Percentiles rank a stretch among this genome's conserved stretches.
These are phyloP conservation scores for Penicillium sp. DNA, from an alignment of 2,329 filamentous ascomycete genomes.

Conservation along the genomic window DNA sequence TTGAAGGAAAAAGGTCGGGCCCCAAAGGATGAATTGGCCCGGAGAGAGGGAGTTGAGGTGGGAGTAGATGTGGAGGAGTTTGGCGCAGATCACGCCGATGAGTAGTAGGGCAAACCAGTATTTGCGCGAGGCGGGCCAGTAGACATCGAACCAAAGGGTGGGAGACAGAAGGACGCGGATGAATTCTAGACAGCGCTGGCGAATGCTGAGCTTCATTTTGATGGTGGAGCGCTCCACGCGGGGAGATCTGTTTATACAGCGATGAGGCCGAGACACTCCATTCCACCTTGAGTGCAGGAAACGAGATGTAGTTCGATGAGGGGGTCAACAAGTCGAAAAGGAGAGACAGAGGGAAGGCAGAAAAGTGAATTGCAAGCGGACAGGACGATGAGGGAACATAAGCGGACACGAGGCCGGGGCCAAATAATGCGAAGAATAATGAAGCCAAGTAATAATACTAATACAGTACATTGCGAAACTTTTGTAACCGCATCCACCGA, in stretches of 20 bases:
- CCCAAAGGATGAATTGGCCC: slow-evolving; percentile 27
- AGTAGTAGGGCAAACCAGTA: slow-evolving; percentile 31
- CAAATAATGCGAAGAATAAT: not conserved
- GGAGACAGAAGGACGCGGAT: slow-evolving; percentile 20
- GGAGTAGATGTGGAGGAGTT: slow-evolving; percentile 32
- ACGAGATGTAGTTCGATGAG: not conserved
- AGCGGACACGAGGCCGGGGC: not conserved
- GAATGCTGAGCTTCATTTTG: slow-evolving; percentile 15
- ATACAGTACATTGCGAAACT: too few species aligned
- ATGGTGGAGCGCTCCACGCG: slow-evolving; percentile 2
- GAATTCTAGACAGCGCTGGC: slow-evolving; percentile 9
- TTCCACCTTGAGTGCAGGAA: not conserved
- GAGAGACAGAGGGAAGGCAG: not conserved
- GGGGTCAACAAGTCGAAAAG: not conserved
- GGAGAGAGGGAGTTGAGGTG: slow-evolving; percentile 28
- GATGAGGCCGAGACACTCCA: not conserved
- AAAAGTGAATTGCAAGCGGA: not conserved
- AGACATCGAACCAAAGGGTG: slow-evolving; percentile 22
- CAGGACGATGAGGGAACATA: not conserved
- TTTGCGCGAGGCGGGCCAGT: slow-evolving; percentile 24
- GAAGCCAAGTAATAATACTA: not conserved
- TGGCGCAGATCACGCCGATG: slow-evolving; percentile 29
- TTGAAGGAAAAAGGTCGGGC: slow-evolving; percentile 31
- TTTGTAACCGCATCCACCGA: too few species aligned
- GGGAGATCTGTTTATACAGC: not conserved